These are phyloP conservation scores for Sphagnurus paluster DNA, from an alignment of 1,284 basidiomycete species.

Conservation along the genomic window DNA sequence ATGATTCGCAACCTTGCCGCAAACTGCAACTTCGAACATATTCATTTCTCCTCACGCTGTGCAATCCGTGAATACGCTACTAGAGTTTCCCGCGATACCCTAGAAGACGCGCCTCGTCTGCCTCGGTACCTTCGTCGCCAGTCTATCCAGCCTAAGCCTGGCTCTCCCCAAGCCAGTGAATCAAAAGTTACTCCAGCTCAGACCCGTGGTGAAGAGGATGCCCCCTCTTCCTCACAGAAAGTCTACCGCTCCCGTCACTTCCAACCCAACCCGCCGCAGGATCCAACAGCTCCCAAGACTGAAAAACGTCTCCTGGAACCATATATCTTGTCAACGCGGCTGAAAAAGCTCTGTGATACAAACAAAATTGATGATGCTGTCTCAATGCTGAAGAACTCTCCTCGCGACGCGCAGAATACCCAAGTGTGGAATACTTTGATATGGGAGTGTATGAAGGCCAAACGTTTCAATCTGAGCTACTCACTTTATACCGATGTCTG, in stretches of 20 bases:
- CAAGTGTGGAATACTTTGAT: conserved; percentile 77
- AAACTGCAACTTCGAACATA: conserved; percentile 8
- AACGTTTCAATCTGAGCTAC: conserved; percentile 57
- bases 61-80: conserved; percentile 13
- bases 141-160: too few species aligned
- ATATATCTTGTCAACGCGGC: conserved; percentile 53
- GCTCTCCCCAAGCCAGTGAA: too few species aligned
- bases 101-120: neutral
- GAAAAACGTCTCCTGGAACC: conserved; percentile 49
- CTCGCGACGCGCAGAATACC: conserved; percentile 68
- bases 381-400: conserved; percentile 58
- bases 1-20: conserved; percentile 14
- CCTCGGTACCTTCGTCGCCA: conserved; percentile 16
- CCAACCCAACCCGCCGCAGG: conserved; percentile 28
- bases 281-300: conserved; percentile 26
- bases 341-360: conserved; percentile 53
- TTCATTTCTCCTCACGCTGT: conserved; percentile 2
- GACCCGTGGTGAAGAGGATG: conserved; percentile 4
- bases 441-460: conserved; percentile 52
- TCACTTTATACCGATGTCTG: conserved; percentile 67
- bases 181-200: conserved; percentile 9
- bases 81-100: neutral
- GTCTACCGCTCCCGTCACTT: conserved; percentile 37
- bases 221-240: conserved; percentile 10
- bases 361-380: conserved; percentile 62